Evolutionary conservation across 345 rosid genomes (phyloP), one percentile per base, ranked within the genome.

Genomic region (Ceriops zippeliana): DNA sequence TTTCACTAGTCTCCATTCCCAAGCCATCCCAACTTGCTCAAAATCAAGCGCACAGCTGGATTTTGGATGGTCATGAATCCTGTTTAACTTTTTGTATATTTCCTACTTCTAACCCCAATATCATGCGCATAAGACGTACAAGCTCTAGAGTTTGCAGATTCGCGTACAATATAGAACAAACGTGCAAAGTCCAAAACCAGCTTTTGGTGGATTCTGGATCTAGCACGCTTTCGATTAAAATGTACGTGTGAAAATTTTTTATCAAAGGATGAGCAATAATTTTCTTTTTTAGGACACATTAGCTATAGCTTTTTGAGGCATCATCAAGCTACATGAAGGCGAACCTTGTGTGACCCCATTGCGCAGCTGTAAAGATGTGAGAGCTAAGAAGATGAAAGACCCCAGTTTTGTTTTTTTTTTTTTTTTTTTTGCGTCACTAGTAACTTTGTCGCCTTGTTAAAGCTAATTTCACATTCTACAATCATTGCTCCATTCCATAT

Each of bases 381-480:
- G 22, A 63, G 32, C 58, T 15, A 42, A 57, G 62, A 64, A 71
- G 20, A 21, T 6, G 21, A 26, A 56, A 32, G 57, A 11, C 20
- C 59, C 68, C 66, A 26, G 2, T 9, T 24, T 24, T 24, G 1
- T 0, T 24, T 24, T 24, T 24, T 24, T 24, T 24, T 24, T 24
- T 24, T 24, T 22, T 24, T 24, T 24, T 27, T 2, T 35, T 7
- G 59, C 22, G n/a, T 30, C 3, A 28, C 63, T 7, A 17, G 32
- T 24, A 17, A 49, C 30, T 68, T 68, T 72, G 67, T 67, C 69
- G 58, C 71, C 49, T 76, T 71, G 62, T 72, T 62, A 3, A 28
- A 32, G 49, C 8, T 63, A 6, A 6, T 47, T 46, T 63, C 15
- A 22, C n/a, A 63, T 13, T 26, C 24, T 21, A 7, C 8, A 27